These are phyloP conservation scores for Aspergillus hiratsukae DNA, from an alignment of 2,329 filamentous ascomycete genomes.

Conservation along the genomic window DNA sequence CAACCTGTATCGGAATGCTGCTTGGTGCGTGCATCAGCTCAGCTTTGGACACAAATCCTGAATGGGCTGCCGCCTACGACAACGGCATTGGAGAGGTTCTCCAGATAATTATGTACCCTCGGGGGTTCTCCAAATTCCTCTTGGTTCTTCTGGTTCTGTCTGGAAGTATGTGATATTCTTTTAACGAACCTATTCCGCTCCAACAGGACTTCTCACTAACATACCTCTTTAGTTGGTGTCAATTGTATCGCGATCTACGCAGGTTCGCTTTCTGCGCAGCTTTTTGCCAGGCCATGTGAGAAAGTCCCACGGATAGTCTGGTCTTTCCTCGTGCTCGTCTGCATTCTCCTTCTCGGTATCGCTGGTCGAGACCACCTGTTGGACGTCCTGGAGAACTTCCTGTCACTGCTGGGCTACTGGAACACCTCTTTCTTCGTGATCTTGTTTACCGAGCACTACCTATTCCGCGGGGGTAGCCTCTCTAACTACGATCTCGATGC, in stretches of 20 bases:
- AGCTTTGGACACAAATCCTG: constrained; percentile 38
- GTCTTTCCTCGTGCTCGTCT: constrained; percentile 45
- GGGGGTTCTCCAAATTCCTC: constrained; percentile 45
- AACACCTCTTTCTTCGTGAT: constrained; percentile 48
- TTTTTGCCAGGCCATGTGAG: constrained; percentile 41
- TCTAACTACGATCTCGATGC: constrained; percentile 47
- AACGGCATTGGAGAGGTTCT: constrained; percentile 45
- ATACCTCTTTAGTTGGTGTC: constrained; percentile 32
- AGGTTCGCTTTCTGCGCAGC: constrained; percentile 32
- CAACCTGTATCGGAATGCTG: constrained; percentile 48
- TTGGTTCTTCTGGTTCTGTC: constrained; percentile 30
- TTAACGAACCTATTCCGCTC: background rate
- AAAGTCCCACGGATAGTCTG: constrained; percentile 47
- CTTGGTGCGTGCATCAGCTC: constrained; percentile 43
- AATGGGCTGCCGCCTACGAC: constrained; percentile 31
- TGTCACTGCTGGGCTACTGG: constrained; percentile 50
- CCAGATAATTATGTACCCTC: constrained; percentile 42
- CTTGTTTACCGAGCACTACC: constrained; percentile 46
- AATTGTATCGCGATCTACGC: constrained; percentile 45
- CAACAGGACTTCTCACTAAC: background rate
- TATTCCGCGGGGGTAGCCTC: constrained; percentile 42
- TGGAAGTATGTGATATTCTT: constrained; percentile 24
- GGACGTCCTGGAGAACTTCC: constrained; percentile 45
- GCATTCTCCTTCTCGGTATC: constrained; percentile 44
- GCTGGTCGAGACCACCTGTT: constrained; percentile 42